Evolutionary conservation across 2,329 filamentous ascomycete genomes (phyloP), one percentile per base, ranked within the genome.

Genomic region (Pseudocercospora vitis): DNA sequence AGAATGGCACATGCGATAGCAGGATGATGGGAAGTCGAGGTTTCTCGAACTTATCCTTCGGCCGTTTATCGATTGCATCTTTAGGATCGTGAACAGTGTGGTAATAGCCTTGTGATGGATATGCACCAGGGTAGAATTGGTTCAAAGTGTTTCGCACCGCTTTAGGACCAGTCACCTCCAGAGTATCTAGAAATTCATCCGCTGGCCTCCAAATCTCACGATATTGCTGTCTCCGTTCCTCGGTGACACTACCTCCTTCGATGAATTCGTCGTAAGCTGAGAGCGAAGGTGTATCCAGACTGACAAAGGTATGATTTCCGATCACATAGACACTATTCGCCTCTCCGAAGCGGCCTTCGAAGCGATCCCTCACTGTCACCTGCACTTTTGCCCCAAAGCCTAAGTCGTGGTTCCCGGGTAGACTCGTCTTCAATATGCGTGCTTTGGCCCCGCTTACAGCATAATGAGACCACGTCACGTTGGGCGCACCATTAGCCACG

Each of bases 351-450:
- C 86, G 96, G 3, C 86, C 83, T 65, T 87, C 83, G 70, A 97
- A 99, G 12, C 94, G 80, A 64, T 94, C 80, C 48, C 91, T 82
- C 28, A 96, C 89, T 0, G 87, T 79, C 7, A 86, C 69, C 68
- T 96, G 89, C 44, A 99, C 85, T 39, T 91, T 88, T 18, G 84
- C 84, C 2, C 89, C 92, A 67, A 97, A 96, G 0, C 94, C 94
- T 33, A 97, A 72, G 69, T 99, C 94, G 69, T 99, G 94, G 66
- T 99, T 99, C 2, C 94, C 94, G 0, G 94, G 94, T 53, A 99
- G 69, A 66, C 87, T 92, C 14, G 88, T 84, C 49, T 97, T 86
- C 49, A 97, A 76, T 71, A 87, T 90, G 53, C 88, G 81, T 4
- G 87, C 86, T 73, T 88, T 91, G 53, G 84, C 84, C 1, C 77